Evolutionary conservation across 306 rosid species (phyloP).

Genomic region (Citrullus colocynthis): DNA sequence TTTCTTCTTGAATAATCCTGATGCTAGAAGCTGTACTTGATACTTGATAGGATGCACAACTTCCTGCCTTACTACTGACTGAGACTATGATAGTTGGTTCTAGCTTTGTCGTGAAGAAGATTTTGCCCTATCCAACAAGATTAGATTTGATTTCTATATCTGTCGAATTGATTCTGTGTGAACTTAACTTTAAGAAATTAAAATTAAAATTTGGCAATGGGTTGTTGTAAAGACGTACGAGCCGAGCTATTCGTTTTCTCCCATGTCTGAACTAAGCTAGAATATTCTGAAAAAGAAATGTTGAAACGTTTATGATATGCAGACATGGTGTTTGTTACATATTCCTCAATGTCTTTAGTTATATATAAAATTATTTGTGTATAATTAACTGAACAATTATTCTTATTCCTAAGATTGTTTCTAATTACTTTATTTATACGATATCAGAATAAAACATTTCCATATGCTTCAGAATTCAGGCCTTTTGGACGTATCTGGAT

Average conservation of each 20-base stretch:
- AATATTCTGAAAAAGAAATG: neutral
- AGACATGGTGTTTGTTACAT: neutral
- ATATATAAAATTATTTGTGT: neutral
- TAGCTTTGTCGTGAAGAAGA: neutral
- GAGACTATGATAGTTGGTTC: neutral
- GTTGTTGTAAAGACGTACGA: neutral
- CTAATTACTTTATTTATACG: neutral
- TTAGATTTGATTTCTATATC: neutral
- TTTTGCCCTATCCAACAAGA: neutral
- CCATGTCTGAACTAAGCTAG: neutral
- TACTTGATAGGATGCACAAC: neutral
- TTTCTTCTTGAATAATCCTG: neutral
- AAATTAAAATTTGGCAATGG: neutral
- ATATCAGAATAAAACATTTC: neutral
- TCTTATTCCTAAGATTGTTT: neutral
- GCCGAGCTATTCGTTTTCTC: neutral
- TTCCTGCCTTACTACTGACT: neutral
- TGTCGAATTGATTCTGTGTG: neutral
- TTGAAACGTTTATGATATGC: neutral
- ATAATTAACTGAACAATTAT: slow-evolving; percentile 1
- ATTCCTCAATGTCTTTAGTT: neutral
- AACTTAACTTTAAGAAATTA: neutral
- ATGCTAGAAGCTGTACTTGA: neutral
- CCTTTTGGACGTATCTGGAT: slow-evolving; percentile 1
- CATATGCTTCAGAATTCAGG: neutral